A percentile compares a stretch with the other conserved stretches of the same genome.
These are phyloP conservation scores for Chimonanthus salicifolius DNA, from an alignment of 164 flowering plant genomes.

Conservation along the genomic window DNA sequence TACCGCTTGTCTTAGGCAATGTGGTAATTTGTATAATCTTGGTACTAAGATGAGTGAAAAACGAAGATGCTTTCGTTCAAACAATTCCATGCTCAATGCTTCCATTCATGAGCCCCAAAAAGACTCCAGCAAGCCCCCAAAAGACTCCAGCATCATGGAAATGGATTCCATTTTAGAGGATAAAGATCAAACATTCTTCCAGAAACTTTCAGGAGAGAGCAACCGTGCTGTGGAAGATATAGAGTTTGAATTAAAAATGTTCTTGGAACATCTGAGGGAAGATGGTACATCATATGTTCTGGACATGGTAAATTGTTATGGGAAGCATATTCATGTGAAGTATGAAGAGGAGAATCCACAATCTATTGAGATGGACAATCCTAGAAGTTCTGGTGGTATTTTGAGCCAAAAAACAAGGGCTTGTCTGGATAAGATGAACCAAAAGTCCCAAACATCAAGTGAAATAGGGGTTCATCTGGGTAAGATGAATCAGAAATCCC, in stretches of 20 bases:
- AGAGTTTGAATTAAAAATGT: slow-evolving; percentile 18
- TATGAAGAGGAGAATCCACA: slow-evolving; percentile 19
- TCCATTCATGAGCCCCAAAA: not conserved
- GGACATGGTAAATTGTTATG: slow-evolving; percentile 16
- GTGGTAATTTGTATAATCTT: not conserved
- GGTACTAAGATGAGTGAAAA: not conserved
- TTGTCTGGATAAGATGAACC: not conserved
- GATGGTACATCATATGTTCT: slow-evolving; percentile 26
- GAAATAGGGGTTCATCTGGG: not conserved
- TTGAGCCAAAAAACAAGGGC: not conserved
- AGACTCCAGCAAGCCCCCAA: too few relatives aligned
- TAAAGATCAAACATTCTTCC: not conserved
- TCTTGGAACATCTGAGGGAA: slow-evolving; percentile 26
- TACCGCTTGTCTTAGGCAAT: not conserved
- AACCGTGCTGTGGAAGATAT: not conserved
- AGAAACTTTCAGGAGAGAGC: not conserved
- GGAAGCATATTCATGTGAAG: slow-evolving; percentile 2
- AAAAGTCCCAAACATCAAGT: not conserved
- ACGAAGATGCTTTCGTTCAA: not conserved
- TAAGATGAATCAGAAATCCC: slow-evolving; percentile 1
- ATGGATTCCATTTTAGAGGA: not conserved
- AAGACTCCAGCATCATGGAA: not conserved
- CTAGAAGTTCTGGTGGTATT: not conserved
- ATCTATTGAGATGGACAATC: not conserved
- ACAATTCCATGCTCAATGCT: not conserved